These are phyloP conservation scores for Xylariaceae sp. DNA, from an alignment of 2,329 filamentous ascomycete genomes.

Conservation along the genomic window DNA sequence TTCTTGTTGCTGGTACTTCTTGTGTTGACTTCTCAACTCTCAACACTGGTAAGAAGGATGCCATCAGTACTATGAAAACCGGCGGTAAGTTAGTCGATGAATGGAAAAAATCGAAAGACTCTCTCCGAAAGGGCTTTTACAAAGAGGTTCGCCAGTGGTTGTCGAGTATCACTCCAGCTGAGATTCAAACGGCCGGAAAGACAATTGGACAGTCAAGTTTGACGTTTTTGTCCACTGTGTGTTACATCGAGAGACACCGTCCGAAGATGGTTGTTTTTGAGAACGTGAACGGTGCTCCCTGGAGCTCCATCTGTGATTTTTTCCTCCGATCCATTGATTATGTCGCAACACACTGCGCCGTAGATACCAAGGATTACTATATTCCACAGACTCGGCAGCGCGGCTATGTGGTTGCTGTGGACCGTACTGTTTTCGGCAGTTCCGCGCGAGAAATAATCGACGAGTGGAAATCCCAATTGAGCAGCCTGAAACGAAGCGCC, in stretches of 20 bases:
- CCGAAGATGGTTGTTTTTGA: constrained; percentile 67
- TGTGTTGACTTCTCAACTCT: constrained; percentile 71
- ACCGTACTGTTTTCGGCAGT: constrained; percentile 35
- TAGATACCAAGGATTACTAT: constrained; percentile 70
- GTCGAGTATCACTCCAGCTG: constrained; percentile 39
- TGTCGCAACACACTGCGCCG: constrained; percentile 40
- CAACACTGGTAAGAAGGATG: constrained; percentile 49
- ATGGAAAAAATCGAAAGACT: constrained; percentile 2
- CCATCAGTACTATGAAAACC: constrained; percentile 10
- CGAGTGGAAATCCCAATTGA: constrained; percentile 45
- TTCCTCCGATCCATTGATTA: constrained; percentile 52
- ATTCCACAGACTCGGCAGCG: constrained; percentile 65
- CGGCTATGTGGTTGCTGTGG: constrained; percentile 57
- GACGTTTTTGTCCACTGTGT: constrained; percentile 60
- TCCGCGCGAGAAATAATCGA: constrained; percentile 28
- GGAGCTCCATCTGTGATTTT: constrained; percentile 45
- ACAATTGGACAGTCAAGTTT: constrained; percentile 61
- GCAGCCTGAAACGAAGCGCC: constrained; percentile 49
- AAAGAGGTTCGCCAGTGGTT: constrained; percentile 9
- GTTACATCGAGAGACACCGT: constrained; percentile 50
- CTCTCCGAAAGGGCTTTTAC: constrained; percentile 18
- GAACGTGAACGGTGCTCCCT: constrained; percentile 62
- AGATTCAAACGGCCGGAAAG: constrained; percentile 45
- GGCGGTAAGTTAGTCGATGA: constrained; percentile 44
- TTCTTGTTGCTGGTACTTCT: constrained; percentile 68